A percentile compares a stretch with the other conserved stretches of the same genome.
Conservation (phyloP, 2,329 filamentous ascomycete species). For the Aureobasidium pullulans region DNA sequence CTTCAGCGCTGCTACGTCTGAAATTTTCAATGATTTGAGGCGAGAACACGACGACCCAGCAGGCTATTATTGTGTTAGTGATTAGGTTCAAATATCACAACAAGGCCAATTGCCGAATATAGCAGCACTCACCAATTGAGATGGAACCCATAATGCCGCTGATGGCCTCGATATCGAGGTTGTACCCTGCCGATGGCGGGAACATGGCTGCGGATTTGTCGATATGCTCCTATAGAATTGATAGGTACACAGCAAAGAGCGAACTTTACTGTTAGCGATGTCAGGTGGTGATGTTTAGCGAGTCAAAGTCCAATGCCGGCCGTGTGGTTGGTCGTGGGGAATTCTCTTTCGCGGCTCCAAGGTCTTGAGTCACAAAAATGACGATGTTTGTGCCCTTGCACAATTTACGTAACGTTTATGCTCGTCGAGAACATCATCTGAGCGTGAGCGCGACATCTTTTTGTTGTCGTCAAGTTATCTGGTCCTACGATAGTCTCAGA, state of each 20-base stretch:
- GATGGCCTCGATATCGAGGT: constrained; percentile 81
- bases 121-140: constrained; percentile 52
- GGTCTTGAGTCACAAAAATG: constrained; percentile 3
- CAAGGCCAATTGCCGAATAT: not conserved
- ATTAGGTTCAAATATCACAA: not conserved
- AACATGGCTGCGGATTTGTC: constrained; percentile 35
- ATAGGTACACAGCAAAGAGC: not conserved
- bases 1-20: constrained; percentile 73
- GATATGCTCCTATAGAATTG: not conserved
- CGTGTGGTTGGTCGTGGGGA: constrained; percentile 9
- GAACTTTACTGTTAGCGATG: not conserved
- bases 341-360: not conserved
- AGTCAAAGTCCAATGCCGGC: not conserved
- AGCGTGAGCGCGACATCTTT: not conserved
- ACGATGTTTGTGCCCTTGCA: not conserved
- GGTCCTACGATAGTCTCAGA: no score
- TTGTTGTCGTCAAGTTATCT: not conserved
- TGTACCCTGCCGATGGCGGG: constrained; percentile 48
- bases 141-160: constrained; percentile 93
- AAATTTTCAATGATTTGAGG: constrained; percentile 97
- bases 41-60: constrained; percentile 96
- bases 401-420: not conserved
- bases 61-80: constrained; percentile 46
- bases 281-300: not conserved
- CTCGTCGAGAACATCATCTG: not conserved